These are phyloP conservation scores for Avicennia marina DNA, from an alignment of 257 asterid genomes.

Conservation along the genomic window DNA sequence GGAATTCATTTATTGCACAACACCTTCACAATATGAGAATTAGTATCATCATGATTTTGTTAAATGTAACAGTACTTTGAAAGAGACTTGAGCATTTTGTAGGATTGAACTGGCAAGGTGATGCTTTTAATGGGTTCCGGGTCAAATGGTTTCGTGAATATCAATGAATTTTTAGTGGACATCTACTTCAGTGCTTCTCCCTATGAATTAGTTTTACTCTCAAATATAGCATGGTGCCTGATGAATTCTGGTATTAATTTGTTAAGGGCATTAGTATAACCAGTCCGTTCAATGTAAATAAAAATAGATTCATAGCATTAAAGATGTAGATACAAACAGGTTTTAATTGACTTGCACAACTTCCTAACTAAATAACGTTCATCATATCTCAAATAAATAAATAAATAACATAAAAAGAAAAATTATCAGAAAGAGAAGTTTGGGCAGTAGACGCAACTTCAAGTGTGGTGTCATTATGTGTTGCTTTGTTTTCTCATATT, in stretches of 20 bases:
- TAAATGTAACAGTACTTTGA: too few species aligned
- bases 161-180: too few species aligned
- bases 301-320: background rate
- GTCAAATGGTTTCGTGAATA: too few species aligned
- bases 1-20: background rate
- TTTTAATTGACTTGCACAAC: background rate
- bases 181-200: too few species aligned
- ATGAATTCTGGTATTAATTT: background rate
- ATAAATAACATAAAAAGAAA: too few species aligned
- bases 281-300: too few species aligned
- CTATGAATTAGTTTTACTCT: too few species aligned
- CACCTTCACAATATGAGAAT: background rate
- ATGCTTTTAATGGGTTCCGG: too few species aligned
- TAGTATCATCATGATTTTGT: background rate
- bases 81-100: too few species aligned
- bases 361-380: background rate
- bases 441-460: background rate
- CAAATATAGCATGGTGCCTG: too few species aligned
- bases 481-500: background rate
- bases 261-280: background rate
- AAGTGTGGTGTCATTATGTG: background rate
- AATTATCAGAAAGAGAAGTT: background rate
- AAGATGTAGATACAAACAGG: background rate
- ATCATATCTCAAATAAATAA: too few species aligned
- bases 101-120: too few species aligned